Evolutionary conservation across 768 basidiomycete genomes (phyloP).

Genomic region (Tulasnella sp.): DNA sequence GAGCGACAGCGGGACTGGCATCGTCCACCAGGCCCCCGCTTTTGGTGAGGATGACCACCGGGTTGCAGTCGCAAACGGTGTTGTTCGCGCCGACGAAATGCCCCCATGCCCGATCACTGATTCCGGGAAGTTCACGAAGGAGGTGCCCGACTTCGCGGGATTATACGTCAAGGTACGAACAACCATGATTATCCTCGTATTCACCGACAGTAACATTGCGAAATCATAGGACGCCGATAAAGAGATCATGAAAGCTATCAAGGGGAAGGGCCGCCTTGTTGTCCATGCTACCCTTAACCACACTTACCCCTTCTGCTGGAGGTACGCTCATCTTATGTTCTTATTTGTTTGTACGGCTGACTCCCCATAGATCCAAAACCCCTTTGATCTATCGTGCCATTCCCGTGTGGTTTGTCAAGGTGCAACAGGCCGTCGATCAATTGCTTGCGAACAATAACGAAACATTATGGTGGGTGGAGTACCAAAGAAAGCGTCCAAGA

Average conservation of each 20-base stretch:
- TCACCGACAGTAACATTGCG: not conserved
- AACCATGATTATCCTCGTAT: not conserved
- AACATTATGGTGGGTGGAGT: slow-evolving; percentile 61
- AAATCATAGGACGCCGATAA: slow-evolving; percentile 70
- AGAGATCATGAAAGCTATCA: slow-evolving; percentile 81
- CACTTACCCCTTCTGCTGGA: slow-evolving; percentile 96
- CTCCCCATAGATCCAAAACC: slow-evolving; percentile 60
- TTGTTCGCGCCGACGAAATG: slow-evolving; percentile 78
- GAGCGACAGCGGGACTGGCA: slow-evolving; percentile 86
- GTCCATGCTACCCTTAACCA: slow-evolving; percentile 79
- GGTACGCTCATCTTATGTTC: slow-evolving; percentile 34
- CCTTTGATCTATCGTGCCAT: slow-evolving; percentile 94
- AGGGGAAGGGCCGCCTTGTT: slow-evolving; percentile 75
- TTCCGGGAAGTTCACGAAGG: slow-evolving; percentile 69
- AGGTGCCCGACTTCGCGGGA: slow-evolving; percentile 83
- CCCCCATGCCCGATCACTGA: slow-evolving; percentile 96
- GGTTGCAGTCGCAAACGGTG: slow-evolving; percentile 70
- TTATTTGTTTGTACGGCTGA: not conserved
- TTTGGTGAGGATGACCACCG: slow-evolving; percentile 99
- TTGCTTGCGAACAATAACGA: slow-evolving; percentile 82
- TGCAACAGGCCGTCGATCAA: slow-evolving; percentile 70
- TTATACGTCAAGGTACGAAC: slow-evolving; percentile 69
- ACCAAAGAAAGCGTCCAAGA: not conserved
- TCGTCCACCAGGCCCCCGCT: slow-evolving; percentile 96
- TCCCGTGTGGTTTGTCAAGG: slow-evolving; percentile 91